Conservation (phyloP, 139 green algal genomes). For the Volvox reticuliferus region DNA sequence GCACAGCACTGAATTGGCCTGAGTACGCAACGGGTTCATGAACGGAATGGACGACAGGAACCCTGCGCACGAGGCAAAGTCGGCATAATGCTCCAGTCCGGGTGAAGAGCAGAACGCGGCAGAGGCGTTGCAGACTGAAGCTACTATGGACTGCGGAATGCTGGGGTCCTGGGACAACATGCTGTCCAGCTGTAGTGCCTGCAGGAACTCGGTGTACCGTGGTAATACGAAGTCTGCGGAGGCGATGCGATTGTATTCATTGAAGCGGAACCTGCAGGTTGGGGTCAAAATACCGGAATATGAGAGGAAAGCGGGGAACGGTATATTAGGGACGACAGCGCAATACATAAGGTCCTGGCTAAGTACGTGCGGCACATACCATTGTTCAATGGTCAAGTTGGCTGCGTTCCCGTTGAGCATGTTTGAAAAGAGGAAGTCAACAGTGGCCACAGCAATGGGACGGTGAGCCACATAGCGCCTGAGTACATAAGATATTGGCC, state of each 20-base stretch:
- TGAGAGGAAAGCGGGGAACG: neutral
- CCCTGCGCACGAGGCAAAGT: neutral
- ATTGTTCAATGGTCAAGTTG: neutral
- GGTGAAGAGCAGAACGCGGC: neutral
- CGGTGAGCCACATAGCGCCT: neutral
- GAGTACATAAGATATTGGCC: neutral
- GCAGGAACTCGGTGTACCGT: neutral
- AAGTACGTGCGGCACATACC: neutral
- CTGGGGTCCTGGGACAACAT: neutral
- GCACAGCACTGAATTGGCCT: neutral
- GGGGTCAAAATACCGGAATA: neutral
- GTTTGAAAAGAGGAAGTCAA: slow-evolving; percentile 1
- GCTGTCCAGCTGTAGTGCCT: neutral
- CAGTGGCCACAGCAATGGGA: neutral
- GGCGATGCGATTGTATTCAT: neutral
- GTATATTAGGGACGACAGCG: neutral
- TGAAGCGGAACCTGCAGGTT: neutral
- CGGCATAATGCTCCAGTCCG: neutral
- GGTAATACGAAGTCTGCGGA: neutral
- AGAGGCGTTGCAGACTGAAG: neutral
- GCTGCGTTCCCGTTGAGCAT: neutral
- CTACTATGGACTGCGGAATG: neutral
- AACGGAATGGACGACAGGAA: neutral
- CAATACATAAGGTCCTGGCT: neutral
- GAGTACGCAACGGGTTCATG: neutral